These are phyloP conservation scores for Xylariaceae sp. DNA, from an alignment of 2,329 filamentous ascomycete genomes.

Conservation along the genomic window DNA sequence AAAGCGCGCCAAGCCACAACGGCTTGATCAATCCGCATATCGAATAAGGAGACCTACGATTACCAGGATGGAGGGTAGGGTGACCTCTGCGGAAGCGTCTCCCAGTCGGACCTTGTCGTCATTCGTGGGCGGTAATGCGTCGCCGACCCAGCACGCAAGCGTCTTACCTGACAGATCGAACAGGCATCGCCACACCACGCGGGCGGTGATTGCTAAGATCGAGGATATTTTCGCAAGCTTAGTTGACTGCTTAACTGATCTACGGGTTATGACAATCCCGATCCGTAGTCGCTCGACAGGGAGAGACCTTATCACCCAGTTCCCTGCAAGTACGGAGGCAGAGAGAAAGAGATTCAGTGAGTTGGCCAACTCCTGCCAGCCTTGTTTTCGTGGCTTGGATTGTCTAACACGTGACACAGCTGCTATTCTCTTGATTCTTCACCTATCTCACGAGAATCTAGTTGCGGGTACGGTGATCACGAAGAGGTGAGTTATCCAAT, in stretches of 20 bases:
- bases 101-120: no score
- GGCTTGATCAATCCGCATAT: no score
- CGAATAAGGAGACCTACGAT: no score
- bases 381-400: no score
- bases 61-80: no score
- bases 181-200: neutral
- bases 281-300: conserved; percentile 35
- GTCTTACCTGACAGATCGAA: neutral
- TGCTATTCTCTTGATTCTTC: conserved; percentile 52
- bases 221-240: conserved; percentile 50
- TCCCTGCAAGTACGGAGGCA: conserved; percentile 17
- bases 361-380: conserved; percentile 10
- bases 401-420: no score
- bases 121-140: neutral
- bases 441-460: conserved; percentile 55
- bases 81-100: no score
- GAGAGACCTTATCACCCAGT: conserved; percentile 19
- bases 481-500: conserved; percentile 48
- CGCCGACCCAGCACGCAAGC: neutral
- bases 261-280: conserved; percentile 42
- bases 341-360: conserved; percentile 28
- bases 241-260: conserved; percentile 42
- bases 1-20: no score
- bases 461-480: conserved; percentile 50
- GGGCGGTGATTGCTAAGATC: conserved; percentile 36